Percentiles rank a stretch among this genome's conserved stretches.
phyloP scores from a whole-genome alignment of 176 grass and related monocot species.

The Aegilops speltoides region DNA sequence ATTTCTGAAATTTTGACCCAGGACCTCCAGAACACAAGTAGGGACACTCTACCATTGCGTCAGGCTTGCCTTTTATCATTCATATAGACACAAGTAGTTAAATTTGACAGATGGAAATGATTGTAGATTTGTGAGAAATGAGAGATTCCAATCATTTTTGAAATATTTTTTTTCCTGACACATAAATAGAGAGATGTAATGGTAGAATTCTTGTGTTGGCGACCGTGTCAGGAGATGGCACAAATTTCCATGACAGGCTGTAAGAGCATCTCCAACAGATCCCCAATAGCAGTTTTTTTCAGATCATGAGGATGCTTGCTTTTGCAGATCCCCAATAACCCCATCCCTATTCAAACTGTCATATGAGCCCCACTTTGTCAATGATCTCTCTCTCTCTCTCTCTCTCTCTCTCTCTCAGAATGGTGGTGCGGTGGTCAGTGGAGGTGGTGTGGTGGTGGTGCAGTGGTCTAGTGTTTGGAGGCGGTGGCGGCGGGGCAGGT shows the following conservation, averaged over 20 bases:
- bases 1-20: background rate
- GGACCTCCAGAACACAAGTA: background rate
- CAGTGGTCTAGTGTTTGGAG: background rate
- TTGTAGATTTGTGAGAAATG: background rate
- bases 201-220: background rate
- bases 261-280: background rate
- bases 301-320: background rate
- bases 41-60: background rate
- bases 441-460: background rate
- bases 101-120: conserved; percentile 3
- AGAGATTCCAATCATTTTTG: background rate
- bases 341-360: background rate
- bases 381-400: background rate
- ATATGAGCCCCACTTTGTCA: background rate
- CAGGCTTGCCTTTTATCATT: background rate
- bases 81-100: background rate
- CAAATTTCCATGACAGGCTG: background rate
- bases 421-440: too few relatives aligned
- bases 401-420: background rate
- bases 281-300: background rate
- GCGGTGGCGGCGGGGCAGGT: too few relatives aligned
- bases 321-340: background rate
- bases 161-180: background rate
- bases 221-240: background rate
- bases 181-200: background rate